phyloP scores from a whole-genome alignment of 805 yeast genomes.

The Metschnikowia vanudenii region DNA sequence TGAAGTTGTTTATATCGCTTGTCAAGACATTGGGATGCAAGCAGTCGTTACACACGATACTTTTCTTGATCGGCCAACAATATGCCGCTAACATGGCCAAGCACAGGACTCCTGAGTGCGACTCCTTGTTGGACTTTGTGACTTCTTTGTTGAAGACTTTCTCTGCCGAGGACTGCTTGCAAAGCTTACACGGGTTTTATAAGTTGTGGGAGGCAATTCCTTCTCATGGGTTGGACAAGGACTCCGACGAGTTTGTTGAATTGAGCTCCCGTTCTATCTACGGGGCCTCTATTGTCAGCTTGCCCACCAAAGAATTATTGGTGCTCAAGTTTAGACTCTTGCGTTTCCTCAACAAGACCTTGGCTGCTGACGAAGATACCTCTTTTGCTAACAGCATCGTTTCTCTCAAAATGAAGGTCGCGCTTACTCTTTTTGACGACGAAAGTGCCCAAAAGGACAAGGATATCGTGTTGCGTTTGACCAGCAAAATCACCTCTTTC shows the following conservation, averaged over 20 bases:
- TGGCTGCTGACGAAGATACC: slow-evolving; percentile 28
- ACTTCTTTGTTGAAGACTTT: slow-evolving; percentile 68
- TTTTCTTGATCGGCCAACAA: slow-evolving; percentile 81
- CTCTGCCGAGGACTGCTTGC: slow-evolving; percentile 62
- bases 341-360: slow-evolving; percentile 54
- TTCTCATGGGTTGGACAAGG: slow-evolving; percentile 37
- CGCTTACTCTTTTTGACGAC: slow-evolving; percentile 48
- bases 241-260: slow-evolving; percentile 33
- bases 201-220: slow-evolving; percentile 53
- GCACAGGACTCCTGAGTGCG: slow-evolving; percentile 64
- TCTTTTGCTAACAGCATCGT: slow-evolving; percentile 20
- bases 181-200: slow-evolving; percentile 51
- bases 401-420: slow-evolving; percentile 51
- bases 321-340: slow-evolving; percentile 51
- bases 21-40: slow-evolving; percentile 71
- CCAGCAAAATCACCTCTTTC: slow-evolving; percentile 35
- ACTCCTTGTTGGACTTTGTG: slow-evolving; percentile 67
- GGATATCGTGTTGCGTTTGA: slow-evolving; percentile 30
- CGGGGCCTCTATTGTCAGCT: slow-evolving; percentile 56
- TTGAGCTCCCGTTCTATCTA: slow-evolving; percentile 58
- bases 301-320: slow-evolving; percentile 47
- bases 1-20: slow-evolving; percentile 74
- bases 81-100: slow-evolving; percentile 50
- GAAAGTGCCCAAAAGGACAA: slow-evolving; percentile 29
- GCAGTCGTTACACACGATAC: slow-evolving; percentile 64